A percentile compares a stretch with the other conserved stretches of the same genome.
Conservation (phyloP, 371 early-diverging fungal genomes). For the Mortierella polycephala region DNA sequence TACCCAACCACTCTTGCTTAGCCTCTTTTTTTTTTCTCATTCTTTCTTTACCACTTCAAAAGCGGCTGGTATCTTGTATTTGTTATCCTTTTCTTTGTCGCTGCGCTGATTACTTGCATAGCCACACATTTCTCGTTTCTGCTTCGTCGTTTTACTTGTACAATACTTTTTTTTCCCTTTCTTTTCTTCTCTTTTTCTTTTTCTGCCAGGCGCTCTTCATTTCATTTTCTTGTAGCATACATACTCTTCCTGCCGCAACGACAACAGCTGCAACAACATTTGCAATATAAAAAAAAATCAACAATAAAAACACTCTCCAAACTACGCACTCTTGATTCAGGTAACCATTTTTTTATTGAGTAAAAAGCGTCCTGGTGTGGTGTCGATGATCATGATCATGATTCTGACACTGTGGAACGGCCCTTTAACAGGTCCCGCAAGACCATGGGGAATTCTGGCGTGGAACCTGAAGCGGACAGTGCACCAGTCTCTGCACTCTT, state of each 20-base stretch:
- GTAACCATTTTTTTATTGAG: too few species aligned
- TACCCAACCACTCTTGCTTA: slow-evolving; percentile 40
- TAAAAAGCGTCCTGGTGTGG: background rate
- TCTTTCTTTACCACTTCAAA: background rate
- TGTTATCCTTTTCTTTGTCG: background rate
- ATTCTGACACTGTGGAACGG: too few species aligned
- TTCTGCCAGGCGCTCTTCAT: background rate
- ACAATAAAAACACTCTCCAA: background rate
- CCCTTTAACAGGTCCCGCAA: slow-evolving; percentile 12
- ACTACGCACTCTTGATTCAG: too few species aligned
- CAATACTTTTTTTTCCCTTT: background rate
- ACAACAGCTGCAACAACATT: background rate
- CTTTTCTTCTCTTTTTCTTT: slow-evolving; percentile 4
- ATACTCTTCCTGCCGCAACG: background rate
- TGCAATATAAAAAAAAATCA: slow-evolving; percentile 2
- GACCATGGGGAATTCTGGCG: slow-evolving; percentile 8
- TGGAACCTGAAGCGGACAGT: background rate
- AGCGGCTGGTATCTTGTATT: background rate
- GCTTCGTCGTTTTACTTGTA: background rate
- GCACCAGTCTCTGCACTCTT: too few species aligned
- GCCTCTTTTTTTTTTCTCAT: background rate
- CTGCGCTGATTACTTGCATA: background rate
- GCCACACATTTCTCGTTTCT: too few species aligned
- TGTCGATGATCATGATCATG: background rate
- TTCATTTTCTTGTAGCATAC: slow-evolving; percentile 5